phyloP scores from a whole-genome alignment of 352 stramenopile species.

The Peronospora destructor region DNA sequence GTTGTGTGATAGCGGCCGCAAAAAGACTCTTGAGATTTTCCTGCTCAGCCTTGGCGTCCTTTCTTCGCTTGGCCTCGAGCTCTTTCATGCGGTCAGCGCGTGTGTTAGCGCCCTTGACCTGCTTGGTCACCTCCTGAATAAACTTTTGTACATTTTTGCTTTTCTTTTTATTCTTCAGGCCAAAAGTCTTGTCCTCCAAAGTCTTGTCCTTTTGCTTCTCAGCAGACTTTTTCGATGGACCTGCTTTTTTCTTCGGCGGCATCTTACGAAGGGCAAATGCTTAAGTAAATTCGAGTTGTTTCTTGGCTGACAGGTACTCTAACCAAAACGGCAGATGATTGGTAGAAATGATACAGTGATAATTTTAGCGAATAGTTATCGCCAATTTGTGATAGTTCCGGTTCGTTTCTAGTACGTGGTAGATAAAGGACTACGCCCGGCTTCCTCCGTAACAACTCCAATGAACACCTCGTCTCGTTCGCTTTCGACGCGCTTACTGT shows the following conservation, averaged over 20 bases:
- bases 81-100: conserved; percentile 74
- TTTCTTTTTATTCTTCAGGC: conserved; percentile 99
- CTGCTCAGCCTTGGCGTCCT: conserved; percentile 78
- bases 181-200: conserved; percentile 99
- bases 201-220: conserved; percentile 90
- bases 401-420: neutral
- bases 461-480: conserved; percentile 6
- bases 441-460: conserved; percentile 8
- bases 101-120: conserved; percentile 79
- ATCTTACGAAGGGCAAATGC: conserved; percentile 26
- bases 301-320: conserved; percentile 23
- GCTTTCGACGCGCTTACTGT: conserved; percentile 8
- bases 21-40: conserved; percentile 83
- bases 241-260: conserved; percentile 68
- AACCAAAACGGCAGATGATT: conserved; percentile 10
- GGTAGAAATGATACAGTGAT: conserved; percentile 8
- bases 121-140: conserved; percentile 86
- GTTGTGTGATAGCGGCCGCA: conserved; percentile 79
- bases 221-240: conserved; percentile 78
- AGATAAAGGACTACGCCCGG: neutral
- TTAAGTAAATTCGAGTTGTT: conserved; percentile 8
- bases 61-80: conserved; percentile 68
- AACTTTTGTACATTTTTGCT: conserved; percentile 93
- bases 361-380: conserved; percentile 8
- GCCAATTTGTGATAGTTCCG: neutral